Evolutionary conservation across 75 land plant genomes (phyloP).

Genomic region (Picea glauca): DNA sequence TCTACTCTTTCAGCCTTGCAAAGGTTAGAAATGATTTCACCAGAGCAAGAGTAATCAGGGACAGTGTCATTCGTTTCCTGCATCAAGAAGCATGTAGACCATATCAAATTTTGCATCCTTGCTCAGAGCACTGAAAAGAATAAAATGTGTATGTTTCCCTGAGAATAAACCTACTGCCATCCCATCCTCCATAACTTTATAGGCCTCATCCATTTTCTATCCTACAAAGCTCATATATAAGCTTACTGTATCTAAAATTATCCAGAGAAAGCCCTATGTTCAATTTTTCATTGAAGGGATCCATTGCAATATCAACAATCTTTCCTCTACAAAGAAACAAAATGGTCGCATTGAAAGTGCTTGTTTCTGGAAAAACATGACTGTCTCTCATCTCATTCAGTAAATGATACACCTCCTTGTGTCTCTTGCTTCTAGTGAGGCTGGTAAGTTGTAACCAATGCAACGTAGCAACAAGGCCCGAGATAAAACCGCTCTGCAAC

Average conservation of each 20-base stretch:
- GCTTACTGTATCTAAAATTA: conserved; percentile 27
- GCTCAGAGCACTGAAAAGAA: conserved; percentile 33
- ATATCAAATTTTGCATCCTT: conserved; percentile 44
- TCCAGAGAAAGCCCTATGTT: conserved; percentile 37
- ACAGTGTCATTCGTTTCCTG: conserved; percentile 23
- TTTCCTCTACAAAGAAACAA: conserved; percentile 62
- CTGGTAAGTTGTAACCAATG: conserved; percentile 22
- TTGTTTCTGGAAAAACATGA: too few relatives aligned
- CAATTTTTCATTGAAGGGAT: conserved; percentile 31
- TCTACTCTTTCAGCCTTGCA: conserved; percentile 34
- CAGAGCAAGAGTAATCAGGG: conserved; percentile 13
- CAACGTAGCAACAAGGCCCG: conserved; percentile 26
- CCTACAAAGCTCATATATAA: conserved; percentile 44
- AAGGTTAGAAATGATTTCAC: conserved; percentile 26
- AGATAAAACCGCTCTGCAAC: conserved; percentile 31
- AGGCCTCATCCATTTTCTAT: conserved; percentile 37
- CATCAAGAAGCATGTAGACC: conserved; percentile 27
- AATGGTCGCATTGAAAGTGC: conserved; percentile 41
- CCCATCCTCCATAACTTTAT: conserved; percentile 23
- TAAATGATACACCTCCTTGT: conserved; percentile 31
- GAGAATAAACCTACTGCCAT: conserved; percentile 41
- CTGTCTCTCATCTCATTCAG: conserved; percentile 47
- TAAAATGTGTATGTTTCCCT: conserved; percentile 20
- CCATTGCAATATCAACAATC: conserved; percentile 45
- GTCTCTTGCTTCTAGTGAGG: conserved; percentile 31